Evolutionary conservation across 139 green algal genomes (phyloP).

Genomic region (Coelastrella sp.): DNA sequence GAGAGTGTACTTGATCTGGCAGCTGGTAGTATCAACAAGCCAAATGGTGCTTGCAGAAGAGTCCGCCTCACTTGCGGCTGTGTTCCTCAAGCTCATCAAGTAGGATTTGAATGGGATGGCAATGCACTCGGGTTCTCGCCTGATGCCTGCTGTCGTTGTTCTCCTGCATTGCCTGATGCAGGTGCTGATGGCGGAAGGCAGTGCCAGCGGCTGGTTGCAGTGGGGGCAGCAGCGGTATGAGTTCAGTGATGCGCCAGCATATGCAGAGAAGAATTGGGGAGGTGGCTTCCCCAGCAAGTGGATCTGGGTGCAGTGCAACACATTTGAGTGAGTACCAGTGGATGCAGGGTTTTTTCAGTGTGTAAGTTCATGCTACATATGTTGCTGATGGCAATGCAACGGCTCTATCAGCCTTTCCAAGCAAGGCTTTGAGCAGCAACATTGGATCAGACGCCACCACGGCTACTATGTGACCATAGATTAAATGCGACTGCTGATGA

Average conservation of each 20-base stretch:
- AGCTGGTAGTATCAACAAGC: background rate
- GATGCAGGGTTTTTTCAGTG: background rate
- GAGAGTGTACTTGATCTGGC: no score
- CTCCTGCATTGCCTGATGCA: constrained; percentile 49
- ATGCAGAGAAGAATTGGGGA: constrained; percentile 98
- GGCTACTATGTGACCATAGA: no score
- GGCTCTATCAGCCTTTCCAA: no score
- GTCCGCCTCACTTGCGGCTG: no score
- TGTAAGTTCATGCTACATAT: no score
- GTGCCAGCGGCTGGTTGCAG: constrained; percentile 89
- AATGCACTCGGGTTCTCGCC: background rate
- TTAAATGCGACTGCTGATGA: no score
- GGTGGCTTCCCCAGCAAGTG: constrained; percentile 94
- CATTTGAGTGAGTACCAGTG: constrained; percentile 75
- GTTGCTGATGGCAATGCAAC: no score
- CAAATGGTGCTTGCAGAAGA: background rate
- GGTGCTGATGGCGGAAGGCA: constrained; percentile 91
- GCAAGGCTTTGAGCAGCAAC: no score
- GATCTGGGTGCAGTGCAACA: constrained; percentile 97
- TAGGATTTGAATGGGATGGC: no score
- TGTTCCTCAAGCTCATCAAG: background rate
- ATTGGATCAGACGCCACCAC: no score
- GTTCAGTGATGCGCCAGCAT: constrained; percentile 72
- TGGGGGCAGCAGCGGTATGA: constrained; percentile 86
- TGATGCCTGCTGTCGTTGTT: background rate